Evolutionary conservation across 495 filamentous ascomycete genomes (phyloP), one percentile per base, ranked within the genome.

Genomic region (Aspergillus campestris): DNA sequence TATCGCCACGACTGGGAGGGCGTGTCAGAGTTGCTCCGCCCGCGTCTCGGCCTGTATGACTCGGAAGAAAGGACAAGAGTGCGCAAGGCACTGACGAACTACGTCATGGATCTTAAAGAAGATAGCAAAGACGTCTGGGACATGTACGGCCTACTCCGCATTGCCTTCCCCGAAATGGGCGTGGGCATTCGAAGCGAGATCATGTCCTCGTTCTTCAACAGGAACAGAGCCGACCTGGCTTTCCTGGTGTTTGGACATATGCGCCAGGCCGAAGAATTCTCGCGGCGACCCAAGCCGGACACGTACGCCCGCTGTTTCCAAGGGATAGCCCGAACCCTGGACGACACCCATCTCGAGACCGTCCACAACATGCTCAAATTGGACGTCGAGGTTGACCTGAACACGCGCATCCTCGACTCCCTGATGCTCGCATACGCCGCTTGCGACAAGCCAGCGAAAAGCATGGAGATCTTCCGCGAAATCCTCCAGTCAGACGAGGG

Each of bases 331-430:
- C 65, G 72, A 24, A 71, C 70, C 7, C 76, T 68, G 0, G 83
- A 94, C 48, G 44, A 64, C 3, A 82, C 86, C 31, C 78, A 77
- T 33, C 65, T 95, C 30, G 73, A 80, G 45, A 74, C 82, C 32
- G 75, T 94, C 11, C 85, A 94, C 58, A 95, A 95, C 55, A 89
- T 94, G 78, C 72, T 95, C 38, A 95, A 94, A 63, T 80, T 97
- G 50, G 92, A 97, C 64, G 68, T 80, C 7, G 72, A 78, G 35
- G 71, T 97, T 31, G 82, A 92, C 46, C 71, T 83, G 11, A 82
- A 80, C 58, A 96, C 91, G 2, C 68, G 67, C 39, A 60, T 97
- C 1, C 72, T 80, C 40, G 95, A 95, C 53, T 76, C 82, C 0
- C 68, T 98, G 24, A 95, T 98, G 84, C 69, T 90, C 24, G 92